Base-by-base conservation (phyloP, 495 filamentous ascomycete genomes). In the Aspergillus diversus region DNA sequence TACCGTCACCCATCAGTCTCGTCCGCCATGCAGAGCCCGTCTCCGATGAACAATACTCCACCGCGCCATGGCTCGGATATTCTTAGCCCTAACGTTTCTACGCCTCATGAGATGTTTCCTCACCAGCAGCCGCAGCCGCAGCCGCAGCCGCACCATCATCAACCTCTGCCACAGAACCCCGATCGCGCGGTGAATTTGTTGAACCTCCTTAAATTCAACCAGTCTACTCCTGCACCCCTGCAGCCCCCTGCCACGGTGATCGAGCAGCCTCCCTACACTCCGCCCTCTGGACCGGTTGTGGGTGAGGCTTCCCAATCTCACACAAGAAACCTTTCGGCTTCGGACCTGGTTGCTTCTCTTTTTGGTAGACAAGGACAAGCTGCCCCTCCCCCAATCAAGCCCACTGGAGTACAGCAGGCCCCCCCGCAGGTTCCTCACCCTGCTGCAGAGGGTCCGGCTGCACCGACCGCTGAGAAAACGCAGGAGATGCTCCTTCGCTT, bases 161-260 rank as follows among this genome's bases (percentile, higher is more conserved):
- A 71, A 43, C 63, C 65, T 12, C 57, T 79, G 61, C 68, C 77
- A 67, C 65, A 68, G 55, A 81, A 85, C 57, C 75, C 84, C 56
- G 81, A 91, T 71, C 86, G 80, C 78, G 88, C 81, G 56, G 86
- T 76, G 50, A 92, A 89, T 69, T 77, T 99, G 65, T 81, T 99
- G 70, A 95, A 89, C 69, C 83, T 99, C 46, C 84, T 99, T 54
- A 92, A 92, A 77, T 97, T 93, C 77, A 92, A 85, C 66, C 84
- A 90, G 64, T 69, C 72, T 21, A 64, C 65, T 50, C 63, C 74
- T 59, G 57, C 71, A 49, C 60, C 70, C 43, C 74, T 70, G 12
- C 76, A 78, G 54, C 77, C 68, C 37, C 55, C 71, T 17, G 69
- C 63, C 59, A 13, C 64, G 13, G 65, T 46, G 17, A 42, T 66